Percentiles rank a stretch among this genome's conserved stretches.
Conservation (phyloP, 345 rosid genomes). For the Populus nigra region DNA sequence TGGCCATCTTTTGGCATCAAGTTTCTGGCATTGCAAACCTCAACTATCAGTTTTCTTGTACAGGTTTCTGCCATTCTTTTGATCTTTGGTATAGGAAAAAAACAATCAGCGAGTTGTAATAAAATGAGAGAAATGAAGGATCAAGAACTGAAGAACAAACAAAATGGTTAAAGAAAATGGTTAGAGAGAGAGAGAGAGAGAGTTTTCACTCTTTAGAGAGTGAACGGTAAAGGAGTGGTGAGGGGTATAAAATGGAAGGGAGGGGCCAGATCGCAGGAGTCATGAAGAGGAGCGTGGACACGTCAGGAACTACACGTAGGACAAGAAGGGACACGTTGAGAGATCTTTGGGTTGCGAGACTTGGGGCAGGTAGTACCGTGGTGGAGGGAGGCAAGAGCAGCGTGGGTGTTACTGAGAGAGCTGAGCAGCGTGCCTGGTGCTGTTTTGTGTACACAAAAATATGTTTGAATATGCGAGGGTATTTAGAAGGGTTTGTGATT, state of each 20-base stretch:
- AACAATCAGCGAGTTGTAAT: not conserved
- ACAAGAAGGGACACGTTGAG: conserved; percentile 27
- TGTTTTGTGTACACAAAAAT: not conserved
- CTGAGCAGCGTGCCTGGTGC: conserved; percentile 23
- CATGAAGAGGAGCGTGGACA: conserved; percentile 31
- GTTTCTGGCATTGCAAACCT: conserved; percentile 76
- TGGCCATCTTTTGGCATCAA: conserved; percentile 93
- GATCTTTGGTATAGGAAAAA: not conserved
- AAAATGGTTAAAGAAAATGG: not conserved
- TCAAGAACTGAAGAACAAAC: not conserved
- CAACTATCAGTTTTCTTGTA: conserved; percentile 64
- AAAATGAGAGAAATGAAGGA: not conserved
- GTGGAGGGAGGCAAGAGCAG: not conserved
- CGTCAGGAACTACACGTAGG: conserved; percentile 22
- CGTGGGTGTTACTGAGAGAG: not conserved
- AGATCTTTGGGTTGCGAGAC: conserved; percentile 12
- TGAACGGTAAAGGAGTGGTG: too few relatives aligned
- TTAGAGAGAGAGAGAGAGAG: conserved; percentile 8
- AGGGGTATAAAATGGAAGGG: conserved; percentile 1
- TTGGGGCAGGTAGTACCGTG: not conserved
- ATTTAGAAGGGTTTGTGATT: too few relatives aligned
- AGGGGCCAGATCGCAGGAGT: conserved; percentile 4
- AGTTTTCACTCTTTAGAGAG: not conserved
- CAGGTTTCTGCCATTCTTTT: conserved; percentile 51
- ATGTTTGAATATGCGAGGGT: too few relatives aligned